phyloP scores from a whole-genome alignment of 164 flowering plant species.

The Chimonanthus praecox region DNA sequence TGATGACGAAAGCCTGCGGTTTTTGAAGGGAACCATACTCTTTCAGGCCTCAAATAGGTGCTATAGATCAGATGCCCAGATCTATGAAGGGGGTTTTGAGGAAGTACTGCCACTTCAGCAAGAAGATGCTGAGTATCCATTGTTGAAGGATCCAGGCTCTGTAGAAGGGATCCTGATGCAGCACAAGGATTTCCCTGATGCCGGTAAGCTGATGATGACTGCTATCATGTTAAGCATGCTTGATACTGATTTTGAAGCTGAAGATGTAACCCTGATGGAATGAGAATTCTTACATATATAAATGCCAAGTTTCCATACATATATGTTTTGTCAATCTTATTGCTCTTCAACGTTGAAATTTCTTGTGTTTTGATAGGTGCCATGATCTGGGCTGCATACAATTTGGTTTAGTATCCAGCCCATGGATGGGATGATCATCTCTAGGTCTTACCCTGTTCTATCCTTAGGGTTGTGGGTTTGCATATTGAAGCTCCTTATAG shows the following conservation, averaged over 20 bases:
- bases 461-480: too few relatives aligned
- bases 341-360: too few relatives aligned
- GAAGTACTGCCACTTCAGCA: constrained; percentile 66
- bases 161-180: constrained; percentile 79
- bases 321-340: too few relatives aligned
- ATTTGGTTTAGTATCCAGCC: too few relatives aligned
- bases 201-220: constrained; percentile 81
- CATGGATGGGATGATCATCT: too few relatives aligned
- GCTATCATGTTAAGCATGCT: constrained; percentile 66
- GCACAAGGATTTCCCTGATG: constrained; percentile 79
- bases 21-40: constrained; percentile 50
- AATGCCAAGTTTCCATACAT: too few relatives aligned
- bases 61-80: constrained; percentile 57
- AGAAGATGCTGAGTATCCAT: constrained; percentile 26
- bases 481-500: too few relatives aligned
- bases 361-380: too few relatives aligned
- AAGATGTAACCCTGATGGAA: constrained; percentile 42
- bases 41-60: constrained; percentile 76
- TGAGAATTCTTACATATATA: background rate
- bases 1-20: constrained; percentile 50
- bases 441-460: too few relatives aligned
- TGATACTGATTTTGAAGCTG: constrained; percentile 21
- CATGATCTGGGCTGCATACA: too few relatives aligned
- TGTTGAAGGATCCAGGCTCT: constrained; percentile 34
- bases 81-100: constrained; percentile 67